A percentile compares a stretch with the other conserved stretches of the same genome.
phyloP scores from a whole-genome alignment of 2,329 filamentous ascomycete genomes.

The Teratosphaeria gauchensis region DNA sequence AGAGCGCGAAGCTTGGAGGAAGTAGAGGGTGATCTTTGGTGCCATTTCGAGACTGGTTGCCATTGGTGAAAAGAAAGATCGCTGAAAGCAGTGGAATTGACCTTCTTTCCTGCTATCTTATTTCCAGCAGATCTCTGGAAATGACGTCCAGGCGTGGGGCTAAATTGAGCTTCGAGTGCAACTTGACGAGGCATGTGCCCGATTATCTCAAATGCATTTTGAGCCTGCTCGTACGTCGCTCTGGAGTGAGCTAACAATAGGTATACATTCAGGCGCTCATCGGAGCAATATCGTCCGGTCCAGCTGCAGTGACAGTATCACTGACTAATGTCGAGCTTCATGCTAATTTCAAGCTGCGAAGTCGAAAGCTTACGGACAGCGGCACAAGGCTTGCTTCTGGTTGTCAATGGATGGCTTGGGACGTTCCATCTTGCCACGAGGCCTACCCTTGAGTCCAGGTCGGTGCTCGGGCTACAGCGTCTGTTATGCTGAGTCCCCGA shows the following conservation, averaged over 20 bases:
- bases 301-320: too few relatives aligned
- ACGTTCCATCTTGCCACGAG: too few relatives aligned
- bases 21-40: constrained; percentile 34
- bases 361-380: too few relatives aligned
- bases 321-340: too few relatives aligned
- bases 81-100: not conserved
- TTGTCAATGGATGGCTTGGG: too few relatives aligned
- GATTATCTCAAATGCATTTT: not conserved
- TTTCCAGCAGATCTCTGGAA: not conserved
- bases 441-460: not conserved
- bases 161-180: not conserved
- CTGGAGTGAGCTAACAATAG: not conserved
- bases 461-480: not conserved
- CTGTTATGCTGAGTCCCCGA: not conserved
- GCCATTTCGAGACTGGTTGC: not conserved
- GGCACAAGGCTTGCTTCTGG: too few relatives aligned
- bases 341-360: too few relatives aligned
- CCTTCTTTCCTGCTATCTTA: not conserved
- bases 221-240: not conserved
- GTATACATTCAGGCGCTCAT: not conserved
- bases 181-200: not conserved
- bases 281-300: not conserved
- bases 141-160: not conserved
- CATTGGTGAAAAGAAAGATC: not conserved
- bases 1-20: constrained; percentile 38